These are phyloP conservation scores for Carex littledalei DNA, from an alignment of 176 grass and related monocot species.

Conservation along the genomic window DNA sequence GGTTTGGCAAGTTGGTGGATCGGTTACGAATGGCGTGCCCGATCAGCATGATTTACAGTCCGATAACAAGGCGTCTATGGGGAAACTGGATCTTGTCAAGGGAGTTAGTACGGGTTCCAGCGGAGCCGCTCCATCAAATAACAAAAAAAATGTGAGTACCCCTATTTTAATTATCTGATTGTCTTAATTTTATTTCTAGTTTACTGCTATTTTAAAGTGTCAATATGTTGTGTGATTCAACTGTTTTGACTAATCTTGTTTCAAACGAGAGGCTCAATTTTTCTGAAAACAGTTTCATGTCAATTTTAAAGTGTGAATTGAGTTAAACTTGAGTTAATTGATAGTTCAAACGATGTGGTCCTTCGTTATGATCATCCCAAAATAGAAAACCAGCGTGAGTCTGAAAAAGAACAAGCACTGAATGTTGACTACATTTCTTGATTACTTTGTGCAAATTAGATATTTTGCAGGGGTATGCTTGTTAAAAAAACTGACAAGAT, in stretches of 20 bases:
- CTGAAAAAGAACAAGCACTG: not conserved
- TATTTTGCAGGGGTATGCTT: not conserved
- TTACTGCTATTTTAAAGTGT: too few relatives aligned
- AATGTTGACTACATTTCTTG: not conserved
- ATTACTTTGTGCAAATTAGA: not conserved
- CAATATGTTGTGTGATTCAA: constrained; percentile 4
- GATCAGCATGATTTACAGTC: not conserved
- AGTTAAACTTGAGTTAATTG: constrained; percentile 12
- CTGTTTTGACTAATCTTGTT: constrained; percentile 14
- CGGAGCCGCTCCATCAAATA: constrained; percentile 18
- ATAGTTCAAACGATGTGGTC: not conserved
- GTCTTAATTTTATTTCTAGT: not conserved
- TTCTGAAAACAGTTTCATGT: not conserved
- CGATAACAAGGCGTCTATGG: constrained; percentile 33
- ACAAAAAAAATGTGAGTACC: constrained; percentile 60
- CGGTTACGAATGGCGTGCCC: constrained; percentile 8
- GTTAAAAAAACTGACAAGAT: not conserved
- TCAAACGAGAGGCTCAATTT: not conserved
- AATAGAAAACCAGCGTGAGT: not conserved
- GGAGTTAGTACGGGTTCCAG: constrained; percentile 27
- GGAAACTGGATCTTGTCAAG: constrained; percentile 55
- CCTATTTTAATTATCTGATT: not conserved
- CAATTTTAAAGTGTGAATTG: not conserved
- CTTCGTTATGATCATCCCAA: not conserved
- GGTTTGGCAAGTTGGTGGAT: constrained; percentile 58